Base-by-base conservation (phyloP, 306 rosid genomes). In the Malus fusca region DNA sequence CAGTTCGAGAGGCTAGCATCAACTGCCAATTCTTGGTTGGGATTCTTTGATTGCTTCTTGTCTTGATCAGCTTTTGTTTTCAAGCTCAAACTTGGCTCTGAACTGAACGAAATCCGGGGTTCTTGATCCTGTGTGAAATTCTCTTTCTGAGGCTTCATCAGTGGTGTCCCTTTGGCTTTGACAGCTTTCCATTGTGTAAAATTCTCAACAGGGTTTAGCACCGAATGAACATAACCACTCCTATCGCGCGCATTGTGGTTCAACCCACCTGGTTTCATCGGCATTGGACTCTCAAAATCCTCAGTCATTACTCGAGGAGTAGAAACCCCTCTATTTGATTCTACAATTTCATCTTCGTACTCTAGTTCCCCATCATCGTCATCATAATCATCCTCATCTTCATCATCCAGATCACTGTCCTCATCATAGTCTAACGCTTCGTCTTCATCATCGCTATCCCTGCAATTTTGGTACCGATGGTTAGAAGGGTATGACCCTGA, bases 1-100 rank as follows among this genome's bases (percentile, higher is more conserved):
- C 98, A 93, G 78, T 86, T 91, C 15, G 98, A 93, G 13, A 93
- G 88, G 87, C 98, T 93, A 17, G 98, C 90, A 83, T 93, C 96
- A 68, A 93, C 97, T 59, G 88, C 81, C 21, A 88, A 68, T 60
- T 88, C 96, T 72, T 81, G 84, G 72, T 79, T 76, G 76, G 79
- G 75, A 73, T 82, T 87, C 82, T 81, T 90, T 12, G 83, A 23
- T 75, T 81, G 70, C 48, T 55, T 74, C 61, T 62, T 62, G 53
- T n/a, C 21, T 77, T 79, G 77, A 58, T 80, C 84, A 9, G 65
- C 48, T 80, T 81, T 84, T 6, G 87, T 82, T 74, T 81, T 83
- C 73, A 82, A 83, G 80, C 81, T 73, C 55, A 82, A 79, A 77
- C 74, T 56, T 64, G 73, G 76, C 68, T 87, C 87, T 21, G 78